Base-by-base conservation (phyloP, 495 filamentous ascomycete genomes). In the Terfezia claveryi region DNA sequence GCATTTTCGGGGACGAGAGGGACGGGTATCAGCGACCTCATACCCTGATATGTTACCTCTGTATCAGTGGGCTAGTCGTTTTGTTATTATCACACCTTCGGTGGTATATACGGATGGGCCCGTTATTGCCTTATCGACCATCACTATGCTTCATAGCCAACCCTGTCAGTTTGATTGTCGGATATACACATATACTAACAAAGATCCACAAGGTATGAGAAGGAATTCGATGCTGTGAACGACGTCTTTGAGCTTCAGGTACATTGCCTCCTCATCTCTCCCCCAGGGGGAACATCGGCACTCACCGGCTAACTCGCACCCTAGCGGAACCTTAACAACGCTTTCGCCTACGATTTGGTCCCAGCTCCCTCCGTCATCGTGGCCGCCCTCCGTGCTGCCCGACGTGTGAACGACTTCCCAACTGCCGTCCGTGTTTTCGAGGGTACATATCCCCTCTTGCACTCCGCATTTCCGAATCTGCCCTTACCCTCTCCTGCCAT, bases 201-300 rank as follows among this genome's bases (percentile, higher is more conserved):
- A 20, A 46, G 1, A 4, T 14, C 41, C 4, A 51, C 23, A 20
- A 99, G 91, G 72, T 99, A 93, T 68, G 91, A 96, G 78, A 94
- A 94, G 76, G 91, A 99, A 73, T 99, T 99, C 70, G 88, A 99
- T 49, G 70, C 71, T 67, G 91, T 99, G 53, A 84, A 96, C 72
- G 91, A 99, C 74, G 91, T 95, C 62, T 99, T 99, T 73, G 91
- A 99, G 79, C 83, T 99, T 65, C 91, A 96, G 86, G 88, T 94
- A 81, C 68, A 78, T 69, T 46, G 4, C 59, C 20, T 20, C 17
- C 46, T 38, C 23, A 64, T 61, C 41, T 53, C n/a, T 32, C 7
- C 27, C 27, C 27, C 4, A 1, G 2, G 7, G 27, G 27, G 20
- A 20, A 20, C 46, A 14, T 14, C 55, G 49, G 46, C 44, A 41